Conservation (phyloP, 2,329 filamentous ascomycete genomes). For the Dactylonectria estremocensis region DNA sequence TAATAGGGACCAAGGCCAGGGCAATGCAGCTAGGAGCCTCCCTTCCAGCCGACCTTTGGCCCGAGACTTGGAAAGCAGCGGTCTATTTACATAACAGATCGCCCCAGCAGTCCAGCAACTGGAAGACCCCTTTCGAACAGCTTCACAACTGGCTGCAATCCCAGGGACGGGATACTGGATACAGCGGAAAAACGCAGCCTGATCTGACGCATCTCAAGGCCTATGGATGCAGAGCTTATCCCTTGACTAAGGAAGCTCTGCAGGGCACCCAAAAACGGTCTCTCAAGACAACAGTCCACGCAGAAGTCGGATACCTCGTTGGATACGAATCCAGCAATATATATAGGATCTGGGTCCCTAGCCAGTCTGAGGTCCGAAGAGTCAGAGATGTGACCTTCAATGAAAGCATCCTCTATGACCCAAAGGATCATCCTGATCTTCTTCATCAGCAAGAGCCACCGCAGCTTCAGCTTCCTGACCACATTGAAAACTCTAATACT, state of each 20-base stretch:
- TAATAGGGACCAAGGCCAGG: slow-evolving; percentile 10
- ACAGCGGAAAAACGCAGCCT: background rate
- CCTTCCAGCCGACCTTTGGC: slow-evolving; percentile 13
- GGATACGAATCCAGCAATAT: slow-evolving; percentile 27
- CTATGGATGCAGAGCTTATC: slow-evolving; percentile 21
- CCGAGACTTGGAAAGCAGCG: slow-evolving; percentile 5
- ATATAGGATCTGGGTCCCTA: slow-evolving; percentile 17
- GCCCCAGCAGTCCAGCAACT: slow-evolving; percentile 13
- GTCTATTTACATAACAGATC: slow-evolving; percentile 26
- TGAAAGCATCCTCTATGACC: slow-evolving; percentile 19
- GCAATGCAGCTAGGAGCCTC: slow-evolving; percentile 10
- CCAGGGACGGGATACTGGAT: slow-evolving; percentile 9
- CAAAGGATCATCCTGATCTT: slow-evolving; percentile 5
- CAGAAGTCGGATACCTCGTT: slow-evolving; percentile 22
- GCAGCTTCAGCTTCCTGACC: slow-evolving; percentile 8
- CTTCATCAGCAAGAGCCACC: background rate
- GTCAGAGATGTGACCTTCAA: slow-evolving; percentile 25
- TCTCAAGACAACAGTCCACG: slow-evolving; percentile 15
- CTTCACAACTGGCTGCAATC: slow-evolving; percentile 20
- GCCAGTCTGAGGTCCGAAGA: background rate
- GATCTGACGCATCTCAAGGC: slow-evolving; percentile 20
- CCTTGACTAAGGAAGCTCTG: slow-evolving; percentile 19
- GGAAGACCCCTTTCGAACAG: slow-evolving; percentile 8
- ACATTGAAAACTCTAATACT: slow-evolving; percentile 14
- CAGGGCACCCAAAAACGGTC: background rate